phyloP scores from a whole-genome alignment of 2,329 filamentous ascomycete genomes.

The Fusarium graminum region DNA sequence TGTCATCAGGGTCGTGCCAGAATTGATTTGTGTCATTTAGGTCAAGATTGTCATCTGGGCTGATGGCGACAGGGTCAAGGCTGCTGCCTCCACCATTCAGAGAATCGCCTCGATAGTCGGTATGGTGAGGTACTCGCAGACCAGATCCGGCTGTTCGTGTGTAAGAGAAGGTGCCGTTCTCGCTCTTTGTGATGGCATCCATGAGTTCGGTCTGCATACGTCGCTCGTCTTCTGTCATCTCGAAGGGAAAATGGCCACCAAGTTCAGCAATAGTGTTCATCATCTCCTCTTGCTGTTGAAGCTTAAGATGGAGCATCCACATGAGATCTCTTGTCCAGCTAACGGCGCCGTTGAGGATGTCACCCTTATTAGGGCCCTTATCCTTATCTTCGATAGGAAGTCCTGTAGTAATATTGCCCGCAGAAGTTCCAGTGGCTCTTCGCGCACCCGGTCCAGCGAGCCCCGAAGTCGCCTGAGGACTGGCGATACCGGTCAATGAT shows the following conservation, averaged over 20 bases:
- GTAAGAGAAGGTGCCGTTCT: slow-evolving; percentile 81
- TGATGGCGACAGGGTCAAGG: slow-evolving; percentile 56
- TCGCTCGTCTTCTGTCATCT: slow-evolving; percentile 89
- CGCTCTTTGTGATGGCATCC: slow-evolving; percentile 87
- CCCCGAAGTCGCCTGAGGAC: slow-evolving; percentile 83
- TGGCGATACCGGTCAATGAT: slow-evolving; percentile 77
- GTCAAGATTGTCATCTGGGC: slow-evolving; percentile 60
- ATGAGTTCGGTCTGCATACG: slow-evolving; percentile 95
- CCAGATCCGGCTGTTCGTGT: slow-evolving; percentile 86
- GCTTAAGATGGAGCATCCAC: slow-evolving; percentile 93
- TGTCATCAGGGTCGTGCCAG: slow-evolving; percentile 78
- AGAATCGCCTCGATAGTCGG: slow-evolving; percentile 87
- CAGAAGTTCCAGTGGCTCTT: slow-evolving; percentile 76
- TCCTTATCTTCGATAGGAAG: slow-evolving; percentile 97
- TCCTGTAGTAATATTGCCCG: slow-evolving; percentile 90
- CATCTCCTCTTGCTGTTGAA: slow-evolving; percentile 90
- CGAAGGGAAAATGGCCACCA: slow-evolving; percentile 82
- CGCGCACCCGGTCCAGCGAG: slow-evolving; percentile 87
- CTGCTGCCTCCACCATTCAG: slow-evolving; percentile 63
- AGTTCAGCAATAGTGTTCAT: slow-evolving; percentile 79
- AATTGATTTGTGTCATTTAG: slow-evolving; percentile 67
- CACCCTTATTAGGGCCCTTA: slow-evolving; percentile 98
- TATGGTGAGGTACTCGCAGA: slow-evolving; percentile 91
- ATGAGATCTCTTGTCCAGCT: slow-evolving; percentile 98
- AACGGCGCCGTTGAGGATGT: slow-evolving; percentile 96